phyloP scores from a whole-genome alignment of 441 rosid species.

The Euphorbia schlechtendalii region DNA sequence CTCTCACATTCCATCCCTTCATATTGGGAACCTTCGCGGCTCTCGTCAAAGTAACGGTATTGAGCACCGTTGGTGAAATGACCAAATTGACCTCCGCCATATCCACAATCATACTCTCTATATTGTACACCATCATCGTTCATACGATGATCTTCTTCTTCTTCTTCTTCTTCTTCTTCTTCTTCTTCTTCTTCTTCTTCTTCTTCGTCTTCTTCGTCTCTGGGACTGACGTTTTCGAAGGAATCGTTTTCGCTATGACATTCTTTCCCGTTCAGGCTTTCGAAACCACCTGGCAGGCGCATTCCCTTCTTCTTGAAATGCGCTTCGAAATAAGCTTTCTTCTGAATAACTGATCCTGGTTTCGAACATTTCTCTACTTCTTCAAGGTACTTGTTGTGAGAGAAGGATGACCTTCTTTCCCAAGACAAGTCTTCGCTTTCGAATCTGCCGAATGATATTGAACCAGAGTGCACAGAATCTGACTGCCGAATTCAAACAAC shows the following conservation, averaged over 20 bases:
- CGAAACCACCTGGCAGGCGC: too few species aligned
- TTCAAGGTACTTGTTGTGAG: constrained; percentile 78
- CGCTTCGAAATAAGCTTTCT: too few species aligned
- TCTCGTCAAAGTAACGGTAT: constrained; percentile 37
- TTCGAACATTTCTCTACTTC: constrained; percentile 82
- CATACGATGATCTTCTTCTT: too few species aligned
- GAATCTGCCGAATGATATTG: constrained; percentile 78
- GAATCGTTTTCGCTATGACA: constrained; percentile 23
- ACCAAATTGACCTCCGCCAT: constrained; percentile 9
- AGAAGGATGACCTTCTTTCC: constrained; percentile 80
- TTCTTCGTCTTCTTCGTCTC: constrained; percentile 28
- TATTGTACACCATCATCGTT: too few species aligned
- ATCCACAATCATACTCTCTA: constrained; percentile 3
- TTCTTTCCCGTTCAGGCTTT: constrained; percentile 7
- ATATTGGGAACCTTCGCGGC: constrained; percentile 35
- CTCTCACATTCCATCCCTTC: too few species aligned
- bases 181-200: too few species aligned
- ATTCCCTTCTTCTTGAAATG: too few species aligned
- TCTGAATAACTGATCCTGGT: constrained; percentile 56
- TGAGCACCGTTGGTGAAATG: constrained; percentile 15
- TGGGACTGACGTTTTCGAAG: constrained; percentile 19
- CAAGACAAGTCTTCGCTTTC: constrained; percentile 27
- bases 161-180: too few species aligned
- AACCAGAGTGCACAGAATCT: constrained; percentile 68
- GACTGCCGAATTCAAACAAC: constrained; percentile 33